Evolutionary conservation across 1,284 basidiomycete genomes (phyloP).

Genomic region (Ganoderma sp.): DNA sequence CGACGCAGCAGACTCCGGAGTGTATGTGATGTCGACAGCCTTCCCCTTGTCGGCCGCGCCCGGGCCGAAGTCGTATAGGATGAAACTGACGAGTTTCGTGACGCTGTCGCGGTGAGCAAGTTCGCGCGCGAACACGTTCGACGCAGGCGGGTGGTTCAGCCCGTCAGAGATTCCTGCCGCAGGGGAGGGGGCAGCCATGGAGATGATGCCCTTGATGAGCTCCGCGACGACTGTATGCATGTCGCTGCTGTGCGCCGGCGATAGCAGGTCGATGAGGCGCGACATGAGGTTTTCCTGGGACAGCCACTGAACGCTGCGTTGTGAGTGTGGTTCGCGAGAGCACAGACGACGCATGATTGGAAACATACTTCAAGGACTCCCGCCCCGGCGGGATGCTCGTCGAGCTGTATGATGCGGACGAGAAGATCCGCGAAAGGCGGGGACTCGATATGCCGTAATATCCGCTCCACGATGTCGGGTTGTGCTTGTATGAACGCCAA

Average conservation of each 20-base stretch:
- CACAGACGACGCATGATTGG: conserved; percentile 39
- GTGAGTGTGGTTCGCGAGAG: conserved; percentile 42
- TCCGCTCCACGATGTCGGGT: conserved; percentile 82
- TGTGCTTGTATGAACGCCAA: conserved; percentile 88
- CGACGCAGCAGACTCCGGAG: conserved; percentile 80
- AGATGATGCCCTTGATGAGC: conserved; percentile 93
- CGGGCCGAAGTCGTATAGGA: conserved; percentile 70
- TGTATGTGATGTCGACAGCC: conserved; percentile 25
- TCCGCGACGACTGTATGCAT: conserved; percentile 91
- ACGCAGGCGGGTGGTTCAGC: conserved; percentile 71
- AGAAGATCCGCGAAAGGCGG: conserved; percentile 93
- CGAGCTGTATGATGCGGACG: conserved; percentile 90
- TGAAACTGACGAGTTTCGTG: conserved; percentile 77
- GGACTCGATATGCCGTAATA: conserved; percentile 88
- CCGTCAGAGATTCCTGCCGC: conserved; percentile 71
- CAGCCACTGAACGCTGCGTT: conserved; percentile 72
- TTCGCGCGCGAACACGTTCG: conserved; percentile 90
- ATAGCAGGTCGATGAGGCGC: conserved; percentile 82
- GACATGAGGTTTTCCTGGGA: conserved; percentile 86
- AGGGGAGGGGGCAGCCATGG: conserved; percentile 90
- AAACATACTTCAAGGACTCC: conserved; percentile 85
- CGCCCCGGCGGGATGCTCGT: conserved; percentile 82
- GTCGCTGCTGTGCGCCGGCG: conserved; percentile 78
- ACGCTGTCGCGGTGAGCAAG: conserved; percentile 83
- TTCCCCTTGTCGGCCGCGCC: conserved; percentile 25